phyloP scores from a whole-genome alignment of 352 stramenopile species.

The Pythium biforme region DNA sequence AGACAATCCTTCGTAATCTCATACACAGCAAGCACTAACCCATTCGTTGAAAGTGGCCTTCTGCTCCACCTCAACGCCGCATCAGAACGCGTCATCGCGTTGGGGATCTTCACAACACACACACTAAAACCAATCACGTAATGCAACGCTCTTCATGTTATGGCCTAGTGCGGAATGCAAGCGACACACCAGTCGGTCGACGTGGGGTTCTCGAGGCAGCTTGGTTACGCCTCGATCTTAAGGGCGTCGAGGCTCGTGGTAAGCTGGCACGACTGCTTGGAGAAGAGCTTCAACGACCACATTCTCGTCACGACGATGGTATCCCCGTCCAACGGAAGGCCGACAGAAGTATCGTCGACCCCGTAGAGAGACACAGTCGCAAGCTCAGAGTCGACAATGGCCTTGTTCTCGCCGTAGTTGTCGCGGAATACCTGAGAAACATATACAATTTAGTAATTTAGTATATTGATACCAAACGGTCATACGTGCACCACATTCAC shows the following conservation, averaged over 20 bases:
- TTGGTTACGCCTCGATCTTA: neutral
- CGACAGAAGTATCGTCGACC: neutral
- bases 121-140: neutral
- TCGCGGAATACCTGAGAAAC: neutral
- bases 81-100: neutral
- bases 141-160: neutral
- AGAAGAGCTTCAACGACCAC: conserved; percentile 6
- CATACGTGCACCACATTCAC: neutral
- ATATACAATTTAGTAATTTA: neutral
- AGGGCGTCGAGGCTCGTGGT: neutral
- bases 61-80: neutral
- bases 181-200: too few species aligned
- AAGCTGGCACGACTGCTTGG: neutral
- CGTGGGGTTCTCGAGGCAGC: neutral
- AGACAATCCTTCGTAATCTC: neutral
- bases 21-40: neutral
- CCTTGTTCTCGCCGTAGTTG: neutral
- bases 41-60: neutral
- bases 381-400: conserved; percentile 1
- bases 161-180: too few species aligned
- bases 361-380: conserved; percentile 4
- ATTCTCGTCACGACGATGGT: neutral
- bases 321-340: neutral
- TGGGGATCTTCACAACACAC: neutral
- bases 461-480: neutral